These are phyloP conservation scores for Quillaja saponaria DNA, from an alignment of 306 rosid genomes.

Conservation along the genomic window DNA sequence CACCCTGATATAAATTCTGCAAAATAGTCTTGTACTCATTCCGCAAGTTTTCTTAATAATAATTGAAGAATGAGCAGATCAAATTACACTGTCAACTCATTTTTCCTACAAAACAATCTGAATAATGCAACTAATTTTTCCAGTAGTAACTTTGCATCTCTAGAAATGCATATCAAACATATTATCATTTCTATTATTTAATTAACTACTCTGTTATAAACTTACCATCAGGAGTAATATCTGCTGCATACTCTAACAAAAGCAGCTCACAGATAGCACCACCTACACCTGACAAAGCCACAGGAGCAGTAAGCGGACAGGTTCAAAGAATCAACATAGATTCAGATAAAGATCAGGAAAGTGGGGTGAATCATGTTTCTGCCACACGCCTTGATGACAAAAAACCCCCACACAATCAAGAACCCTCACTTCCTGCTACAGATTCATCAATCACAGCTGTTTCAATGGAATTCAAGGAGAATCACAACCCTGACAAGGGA, in stretches of 20 bases:
- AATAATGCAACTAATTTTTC: slow-evolving; percentile 12
- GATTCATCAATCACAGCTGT: slow-evolving; percentile 39
- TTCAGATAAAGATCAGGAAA: slow-evolving; percentile 25
- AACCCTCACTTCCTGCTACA: slow-evolving; percentile 23
- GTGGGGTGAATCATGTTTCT: slow-evolving; percentile 29
- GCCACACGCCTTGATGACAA: slow-evolving; percentile 26
- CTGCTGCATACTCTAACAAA: slow-evolving; percentile 27
- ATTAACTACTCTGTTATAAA: neutral
- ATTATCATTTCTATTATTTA: slow-evolving; percentile 3
- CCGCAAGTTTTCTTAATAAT: too few species aligned
- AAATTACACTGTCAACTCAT: too few species aligned
- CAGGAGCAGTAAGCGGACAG: slow-evolving; percentile 34
- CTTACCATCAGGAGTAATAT: slow-evolving; percentile 33
- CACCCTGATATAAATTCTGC: too few species aligned
- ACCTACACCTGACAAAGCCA: slow-evolving; percentile 46
- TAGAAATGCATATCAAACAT: too few species aligned
- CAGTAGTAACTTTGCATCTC: neutral
- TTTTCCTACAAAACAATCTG: neutral
- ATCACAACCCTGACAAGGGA: slow-evolving; percentile 37
- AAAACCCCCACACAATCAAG: slow-evolving; percentile 36
- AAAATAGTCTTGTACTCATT: too few species aligned
- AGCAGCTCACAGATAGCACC: slow-evolving; percentile 44
- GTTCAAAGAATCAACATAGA: slow-evolving; percentile 25
- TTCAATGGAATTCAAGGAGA: slow-evolving; percentile 41
- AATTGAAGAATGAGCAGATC: too few species aligned